Conservation (phyloP, 83 land plant genomes). For the Thuja plicata region DNA sequence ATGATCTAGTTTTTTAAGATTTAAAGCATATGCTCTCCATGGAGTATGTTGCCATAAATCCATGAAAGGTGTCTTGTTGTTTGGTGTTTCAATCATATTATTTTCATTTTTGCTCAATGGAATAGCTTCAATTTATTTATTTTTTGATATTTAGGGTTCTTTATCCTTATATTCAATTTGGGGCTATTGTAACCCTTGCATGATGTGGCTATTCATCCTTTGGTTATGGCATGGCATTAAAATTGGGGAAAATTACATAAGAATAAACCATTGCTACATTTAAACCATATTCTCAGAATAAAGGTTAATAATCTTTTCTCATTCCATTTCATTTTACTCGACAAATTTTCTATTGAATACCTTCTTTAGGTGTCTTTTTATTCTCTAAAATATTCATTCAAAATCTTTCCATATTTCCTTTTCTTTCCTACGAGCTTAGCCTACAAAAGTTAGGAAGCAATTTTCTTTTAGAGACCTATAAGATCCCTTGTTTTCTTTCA, state of each 20-base stretch:
- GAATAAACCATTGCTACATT: conserved; percentile 30
- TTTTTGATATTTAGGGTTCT: background rate
- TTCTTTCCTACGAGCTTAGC: background rate
- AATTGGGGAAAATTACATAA: conserved; percentile 52
- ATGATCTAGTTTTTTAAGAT: no score
- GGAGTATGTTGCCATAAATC: conserved; percentile 18
- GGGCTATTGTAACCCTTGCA: conserved; percentile 14
- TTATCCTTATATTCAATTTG: background rate
- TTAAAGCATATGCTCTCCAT: no score
- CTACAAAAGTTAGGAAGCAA: no score
- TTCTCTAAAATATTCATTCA: background rate
- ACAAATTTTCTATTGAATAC: background rate
- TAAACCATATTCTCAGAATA: conserved; percentile 64
- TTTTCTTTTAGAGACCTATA: no score
- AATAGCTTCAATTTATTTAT: background rate
- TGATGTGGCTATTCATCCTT: conserved; percentile 81
- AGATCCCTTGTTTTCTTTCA: no score
- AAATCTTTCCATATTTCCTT: background rate
- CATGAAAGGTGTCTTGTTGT: conserved; percentile 48
- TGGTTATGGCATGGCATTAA: conserved; percentile 49
- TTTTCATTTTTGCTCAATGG: background rate
- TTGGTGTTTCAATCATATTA: conserved; percentile 29
- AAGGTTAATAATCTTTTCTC: conserved; percentile 25
- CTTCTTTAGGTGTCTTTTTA: background rate
- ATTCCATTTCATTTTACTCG: background rate